These are phyloP conservation scores for Penicillium sp. DNA, from an alignment of 2,329 filamentous ascomycete species.

Conservation along the genomic window DNA sequence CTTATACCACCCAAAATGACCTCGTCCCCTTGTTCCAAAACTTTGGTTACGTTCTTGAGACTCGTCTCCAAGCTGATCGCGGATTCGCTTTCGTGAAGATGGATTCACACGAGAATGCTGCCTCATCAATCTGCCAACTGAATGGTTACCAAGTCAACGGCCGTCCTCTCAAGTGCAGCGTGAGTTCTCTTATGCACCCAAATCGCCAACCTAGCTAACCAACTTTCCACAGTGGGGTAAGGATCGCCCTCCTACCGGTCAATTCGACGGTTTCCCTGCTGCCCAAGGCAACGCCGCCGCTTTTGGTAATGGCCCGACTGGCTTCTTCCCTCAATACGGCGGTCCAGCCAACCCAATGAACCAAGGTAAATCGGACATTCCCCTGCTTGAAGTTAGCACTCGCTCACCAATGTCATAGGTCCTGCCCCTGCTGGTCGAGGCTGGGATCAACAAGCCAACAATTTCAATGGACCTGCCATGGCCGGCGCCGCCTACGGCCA, in stretches of 20 bases:
- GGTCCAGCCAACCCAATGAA: constrained; percentile 67
- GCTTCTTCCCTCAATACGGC: constrained; percentile 92
- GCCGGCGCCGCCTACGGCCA: constrained; percentile 58
- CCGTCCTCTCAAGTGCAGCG: constrained; percentile 95
- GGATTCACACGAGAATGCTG: constrained; percentile 96
- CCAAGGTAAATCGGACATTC: constrained; percentile 47
- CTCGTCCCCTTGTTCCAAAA: constrained; percentile 98
- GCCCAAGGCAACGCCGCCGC: constrained; percentile 68
- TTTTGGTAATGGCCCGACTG: constrained; percentile 72
- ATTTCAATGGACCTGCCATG: constrained; percentile 45
- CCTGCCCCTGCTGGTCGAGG: constrained; percentile 60
- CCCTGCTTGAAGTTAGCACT: constrained; percentile 7
- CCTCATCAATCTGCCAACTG: constrained; percentile 97
- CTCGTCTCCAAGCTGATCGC: constrained; percentile 94
- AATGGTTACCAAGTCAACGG: constrained; percentile 98
- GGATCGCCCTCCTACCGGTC: constrained; percentile 85
- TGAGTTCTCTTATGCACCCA: constrained; percentile 57
- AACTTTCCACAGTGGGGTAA: constrained; percentile 80
- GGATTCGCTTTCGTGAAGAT: constrained; percentile 99
- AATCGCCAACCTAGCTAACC: constrained; percentile 24
- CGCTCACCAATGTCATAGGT: constrained; percentile 37
- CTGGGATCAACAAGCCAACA: constrained; percentile 58
- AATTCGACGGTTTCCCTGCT: constrained; percentile 81
- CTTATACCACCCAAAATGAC: constrained; percentile 95
- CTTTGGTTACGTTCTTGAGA: constrained; percentile 96